Conservation (phyloP, 2,329 filamentous ascomycete genomes). For the Pyricularia grisea region DNA sequence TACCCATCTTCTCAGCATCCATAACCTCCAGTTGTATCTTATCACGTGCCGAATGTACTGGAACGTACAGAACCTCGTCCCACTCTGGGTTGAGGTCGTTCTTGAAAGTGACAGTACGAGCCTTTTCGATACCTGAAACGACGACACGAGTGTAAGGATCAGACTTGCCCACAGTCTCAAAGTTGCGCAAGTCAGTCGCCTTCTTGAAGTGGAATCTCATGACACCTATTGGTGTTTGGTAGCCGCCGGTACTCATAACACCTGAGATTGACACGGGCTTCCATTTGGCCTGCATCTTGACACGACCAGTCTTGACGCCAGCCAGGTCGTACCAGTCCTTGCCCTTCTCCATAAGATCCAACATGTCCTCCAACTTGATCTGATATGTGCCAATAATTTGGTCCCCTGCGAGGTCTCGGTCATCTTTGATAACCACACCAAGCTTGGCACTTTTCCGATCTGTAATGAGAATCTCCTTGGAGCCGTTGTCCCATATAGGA, state of each 20-base stretch:
- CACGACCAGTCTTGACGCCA: slow-evolving; percentile 72
- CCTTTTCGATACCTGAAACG: slow-evolving; percentile 83
- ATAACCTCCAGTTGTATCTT: slow-evolving; percentile 86
- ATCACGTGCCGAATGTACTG: slow-evolving; percentile 76
- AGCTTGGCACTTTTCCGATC: slow-evolving; percentile 86
- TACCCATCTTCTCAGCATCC: slow-evolving; percentile 89
- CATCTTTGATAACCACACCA: slow-evolving; percentile 90
- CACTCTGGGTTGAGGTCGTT: slow-evolving; percentile 94
- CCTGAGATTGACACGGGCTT: slow-evolving; percentile 86
- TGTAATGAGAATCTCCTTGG: slow-evolving; percentile 90
- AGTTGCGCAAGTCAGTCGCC: slow-evolving; percentile 75
- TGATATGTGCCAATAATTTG: slow-evolving; percentile 86
- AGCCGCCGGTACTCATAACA: slow-evolving; percentile 69
- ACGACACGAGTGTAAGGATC: slow-evolving; percentile 88
- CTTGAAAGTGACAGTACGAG: slow-evolving; percentile 86
- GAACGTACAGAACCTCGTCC: slow-evolving; percentile 92
- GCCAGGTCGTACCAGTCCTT: slow-evolving; percentile 93
- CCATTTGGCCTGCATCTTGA: slow-evolving; percentile 89
- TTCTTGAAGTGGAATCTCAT: slow-evolving; percentile 88
- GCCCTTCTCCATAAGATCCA: slow-evolving; percentile 83
- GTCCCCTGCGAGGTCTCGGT: slow-evolving; percentile 75
- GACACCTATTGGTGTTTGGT: slow-evolving; percentile 87
- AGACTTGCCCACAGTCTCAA: slow-evolving; percentile 93
- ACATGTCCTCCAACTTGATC: slow-evolving; percentile 88
- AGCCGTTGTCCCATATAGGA: slow-evolving; percentile 88